Conservation (phyloP, 2,329 filamentous ascomycete genomes). For the Alternaria brassicae region DNA sequence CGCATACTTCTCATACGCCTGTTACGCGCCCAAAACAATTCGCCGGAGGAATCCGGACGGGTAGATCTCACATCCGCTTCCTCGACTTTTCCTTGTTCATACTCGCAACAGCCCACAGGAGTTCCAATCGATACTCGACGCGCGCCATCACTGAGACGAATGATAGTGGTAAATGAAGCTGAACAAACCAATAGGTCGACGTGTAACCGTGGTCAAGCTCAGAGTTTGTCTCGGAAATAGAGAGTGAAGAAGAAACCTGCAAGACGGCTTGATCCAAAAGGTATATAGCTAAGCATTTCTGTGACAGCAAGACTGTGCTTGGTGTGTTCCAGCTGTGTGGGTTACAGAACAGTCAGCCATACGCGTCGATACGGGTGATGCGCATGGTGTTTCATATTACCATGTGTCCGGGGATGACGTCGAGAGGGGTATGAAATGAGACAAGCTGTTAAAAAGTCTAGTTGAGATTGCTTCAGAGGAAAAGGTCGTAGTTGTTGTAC, state of each 20-base stretch:
- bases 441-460: not conserved
- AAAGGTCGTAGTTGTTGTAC: slow-evolving; percentile 1
- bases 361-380: not conserved
- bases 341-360: not conserved
- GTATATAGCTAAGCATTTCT: slow-evolving; percentile 1
- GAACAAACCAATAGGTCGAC: not conserved
- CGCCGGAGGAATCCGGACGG: not conserved
- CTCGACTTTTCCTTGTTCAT: not conserved
- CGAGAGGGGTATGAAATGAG: not conserved
- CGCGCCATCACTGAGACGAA: not conserved
- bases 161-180: not conserved
- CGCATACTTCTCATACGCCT: not conserved
- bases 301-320: slow-evolving; percentile 4
- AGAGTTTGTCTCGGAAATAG: not conserved
- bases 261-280: not conserved
- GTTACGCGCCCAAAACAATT: not conserved
- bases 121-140: not conserved
- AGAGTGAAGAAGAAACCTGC: not conserved
- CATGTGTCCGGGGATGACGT: not conserved
- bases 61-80: not conserved
- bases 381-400: not conserved
- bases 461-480: not conserved
- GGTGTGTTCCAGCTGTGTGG: not conserved
- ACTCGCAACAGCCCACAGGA: not conserved
- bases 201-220: not conserved